Evolutionary conservation across 129 eudicot species (phyloP), one percentile per base, ranked within the genome.

Genomic region (Centrapalus pauciflorus): DNA sequence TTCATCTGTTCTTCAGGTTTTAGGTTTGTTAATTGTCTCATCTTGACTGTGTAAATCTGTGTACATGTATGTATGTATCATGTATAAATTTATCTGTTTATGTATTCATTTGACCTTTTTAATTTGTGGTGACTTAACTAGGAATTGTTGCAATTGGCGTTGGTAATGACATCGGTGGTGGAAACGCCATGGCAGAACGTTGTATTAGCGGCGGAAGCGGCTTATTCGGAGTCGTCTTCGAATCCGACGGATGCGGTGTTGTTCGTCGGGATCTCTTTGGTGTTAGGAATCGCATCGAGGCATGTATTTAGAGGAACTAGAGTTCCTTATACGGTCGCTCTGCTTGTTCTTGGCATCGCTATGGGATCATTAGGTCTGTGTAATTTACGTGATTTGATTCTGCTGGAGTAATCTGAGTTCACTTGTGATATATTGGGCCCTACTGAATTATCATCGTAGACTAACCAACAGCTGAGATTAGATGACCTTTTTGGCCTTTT

Each of bases 281-380:
- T 83, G 21, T 33, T 88, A 16, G 98, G 98, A 37, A 85, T 92
- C 17, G 96, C 95, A 4, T 83, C 88, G 0, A 76, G 98, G 5
- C 98, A 92, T 34, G 17, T 82, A 2, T 90, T 92, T 16, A 59
- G 95, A 26, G 96, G 98, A n/a, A 88, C 98, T 25, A 72, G 87
- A 50, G 98, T 92, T 65, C 98, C 98, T 4, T 92, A 92, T 34
- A 88, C 98, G 6, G 91, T 93, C 9, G 98, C 96, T 29, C 64
- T 93, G 77, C 98, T 93, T 25, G 54, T 93, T 70, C 81, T 88
- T 33, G 98, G 98, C 24, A 74, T 88, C 59, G 96, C 80, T 60
- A 79, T 93, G 51, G 98, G 98, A 4, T 87, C 96, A 3, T 43
- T 93, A 65, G 98, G 98, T 93, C 33, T 54, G 48, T 23, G 1